Percentiles rank a stretch among this genome's conserved stretches.
Conservation (phyloP, 2,329 filamentous ascomycete species). For the Teratosphaeria viscida region DNA sequence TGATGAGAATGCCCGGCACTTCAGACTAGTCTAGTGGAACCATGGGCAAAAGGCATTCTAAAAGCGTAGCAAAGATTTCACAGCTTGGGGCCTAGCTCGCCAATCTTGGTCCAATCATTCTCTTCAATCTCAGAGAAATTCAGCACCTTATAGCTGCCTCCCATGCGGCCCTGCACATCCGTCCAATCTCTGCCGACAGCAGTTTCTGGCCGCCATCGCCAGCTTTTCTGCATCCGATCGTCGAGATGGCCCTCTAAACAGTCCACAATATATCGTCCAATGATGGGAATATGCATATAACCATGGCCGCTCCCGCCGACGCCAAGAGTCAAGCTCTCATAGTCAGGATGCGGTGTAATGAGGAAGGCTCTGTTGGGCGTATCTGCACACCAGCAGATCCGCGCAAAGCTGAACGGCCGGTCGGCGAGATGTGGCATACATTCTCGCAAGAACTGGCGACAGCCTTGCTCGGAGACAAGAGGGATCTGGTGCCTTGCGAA, state of each 20-base stretch:
- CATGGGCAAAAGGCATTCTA: neutral
- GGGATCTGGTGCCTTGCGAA: conserved; percentile 40
- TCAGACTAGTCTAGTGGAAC: neutral
- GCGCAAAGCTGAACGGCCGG: conserved; percentile 39
- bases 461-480: conserved; percentile 35
- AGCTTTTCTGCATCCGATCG: conserved; percentile 30
- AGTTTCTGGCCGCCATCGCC: conserved; percentile 44
- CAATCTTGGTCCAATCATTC: neutral
- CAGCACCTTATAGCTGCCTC: conserved; percentile 39
- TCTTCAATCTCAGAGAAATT: conserved; percentile 17
- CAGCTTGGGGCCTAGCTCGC: neutral
- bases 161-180: conserved; percentile 39
- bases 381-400: conserved; percentile 49
- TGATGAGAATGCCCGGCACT: neutral
- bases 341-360: conserved; percentile 40
- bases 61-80: neutral
- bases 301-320: conserved; percentile 44
- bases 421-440: conserved; percentile 44
- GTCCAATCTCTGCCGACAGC: conserved; percentile 37
- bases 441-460: conserved; percentile 40
- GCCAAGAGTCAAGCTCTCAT: conserved; percentile 35
- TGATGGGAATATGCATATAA: conserved; percentile 43
- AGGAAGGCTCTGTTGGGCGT: conserved; percentile 45
- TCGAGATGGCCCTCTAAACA: conserved; percentile 37
- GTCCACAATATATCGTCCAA: conserved; percentile 42